Percentiles rank a stretch among this genome's conserved stretches.
Evolutionary conservation across 2,329 filamentous ascomycete genomes (phyloP).

Genomic region (Epichloe typhina): DNA sequence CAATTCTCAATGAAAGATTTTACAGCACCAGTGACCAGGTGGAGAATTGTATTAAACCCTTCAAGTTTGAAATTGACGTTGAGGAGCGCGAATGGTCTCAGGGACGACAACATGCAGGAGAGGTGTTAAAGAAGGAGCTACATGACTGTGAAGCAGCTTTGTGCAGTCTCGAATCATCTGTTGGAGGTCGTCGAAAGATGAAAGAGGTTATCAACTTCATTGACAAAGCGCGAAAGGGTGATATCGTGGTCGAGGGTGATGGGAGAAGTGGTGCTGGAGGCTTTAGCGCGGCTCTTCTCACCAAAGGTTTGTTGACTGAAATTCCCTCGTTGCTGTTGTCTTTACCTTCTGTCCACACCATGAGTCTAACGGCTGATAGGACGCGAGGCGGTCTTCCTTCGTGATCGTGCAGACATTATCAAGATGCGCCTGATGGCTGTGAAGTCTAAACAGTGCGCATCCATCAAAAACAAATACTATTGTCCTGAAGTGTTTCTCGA

Average conservation of each 20-base stretch:
- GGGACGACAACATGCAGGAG: slow-evolving; percentile 69
- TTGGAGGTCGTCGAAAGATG: slow-evolving; percentile 74
- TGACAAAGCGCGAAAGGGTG: slow-evolving; percentile 77
- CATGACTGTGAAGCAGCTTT: slow-evolving; percentile 69
- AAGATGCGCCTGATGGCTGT: slow-evolving; percentile 80
- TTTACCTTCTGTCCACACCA: neutral
- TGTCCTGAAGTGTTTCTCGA: slow-evolving; percentile 98
- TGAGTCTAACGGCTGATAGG: slow-evolving; percentile 37
- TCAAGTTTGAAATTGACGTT: slow-evolving; percentile 95
- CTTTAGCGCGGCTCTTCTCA: slow-evolving; percentile 77
- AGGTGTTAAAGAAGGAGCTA: slow-evolving; percentile 76
- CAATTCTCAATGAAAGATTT: slow-evolving; percentile 84
- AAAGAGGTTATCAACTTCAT: slow-evolving; percentile 85
- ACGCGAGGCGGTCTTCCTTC: slow-evolving; percentile 85
- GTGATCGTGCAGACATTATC: slow-evolving; percentile 79
- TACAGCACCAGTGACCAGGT: slow-evolving; percentile 97
- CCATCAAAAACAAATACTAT: slow-evolving; percentile 81
- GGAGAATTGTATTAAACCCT: slow-evolving; percentile 97
- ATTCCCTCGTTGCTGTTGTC: neutral
- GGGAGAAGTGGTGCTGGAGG: slow-evolving; percentile 81
- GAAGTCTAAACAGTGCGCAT: slow-evolving; percentile 80
- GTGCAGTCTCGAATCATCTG: slow-evolving; percentile 58
- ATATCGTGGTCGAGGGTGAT: slow-evolving; percentile 74
- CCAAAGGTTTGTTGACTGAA: slow-evolving; percentile 48
- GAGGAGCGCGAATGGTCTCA: slow-evolving; percentile 80